Evolutionary conservation across 768 basidiomycete genomes (phyloP).

Genomic region (Rhizopogon roseolus): DNA sequence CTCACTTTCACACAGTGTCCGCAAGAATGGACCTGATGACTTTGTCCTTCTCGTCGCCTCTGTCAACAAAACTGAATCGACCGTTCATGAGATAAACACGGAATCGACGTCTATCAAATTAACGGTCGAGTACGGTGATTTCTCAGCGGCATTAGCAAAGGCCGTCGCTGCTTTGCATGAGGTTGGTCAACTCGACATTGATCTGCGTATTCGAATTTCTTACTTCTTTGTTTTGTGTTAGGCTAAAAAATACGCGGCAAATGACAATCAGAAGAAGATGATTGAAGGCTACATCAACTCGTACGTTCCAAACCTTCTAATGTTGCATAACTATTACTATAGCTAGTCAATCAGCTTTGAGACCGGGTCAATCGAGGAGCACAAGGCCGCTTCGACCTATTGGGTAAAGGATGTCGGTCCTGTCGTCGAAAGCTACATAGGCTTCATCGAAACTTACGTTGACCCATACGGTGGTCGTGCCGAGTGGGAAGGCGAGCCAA

Average conservation of each 20-base stretch:
- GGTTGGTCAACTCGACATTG: slow-evolving; percentile 27
- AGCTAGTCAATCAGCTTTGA: slow-evolving; percentile 41
- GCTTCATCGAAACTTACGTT: slow-evolving; percentile 83
- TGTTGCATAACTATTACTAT: not conserved
- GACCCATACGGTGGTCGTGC: slow-evolving; percentile 90
- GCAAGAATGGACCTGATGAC: slow-evolving; percentile 56
- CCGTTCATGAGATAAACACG: slow-evolving; percentile 42
- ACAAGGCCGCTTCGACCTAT: slow-evolving; percentile 68
- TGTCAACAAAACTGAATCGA: slow-evolving; percentile 35
- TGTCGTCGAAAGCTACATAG: slow-evolving; percentile 84
- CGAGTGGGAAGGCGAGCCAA: slow-evolving; percentile 77
- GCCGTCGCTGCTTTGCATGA: slow-evolving; percentile 54
- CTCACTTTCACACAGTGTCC: slow-evolving; percentile 43
- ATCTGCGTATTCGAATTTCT: not conserved
- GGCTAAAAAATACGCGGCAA: slow-evolving; percentile 73
- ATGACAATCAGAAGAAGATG: slow-evolving; percentile 70
- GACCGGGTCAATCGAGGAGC: slow-evolving; percentile 74
- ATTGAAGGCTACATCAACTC: slow-evolving; percentile 76
- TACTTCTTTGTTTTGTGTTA: slow-evolving; percentile 19
- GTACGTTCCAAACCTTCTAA: slow-evolving; percentile 30
- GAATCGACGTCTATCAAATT: slow-evolving; percentile 43
- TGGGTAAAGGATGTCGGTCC: slow-evolving; percentile 90
- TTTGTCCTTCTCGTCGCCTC: slow-evolving; percentile 80
- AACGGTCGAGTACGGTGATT: slow-evolving; percentile 74
- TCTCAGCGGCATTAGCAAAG: slow-evolving; percentile 49